Evolutionary conservation across 208 protist species (phyloP).

Genomic region (Novymonas esmeraldas): DNA sequence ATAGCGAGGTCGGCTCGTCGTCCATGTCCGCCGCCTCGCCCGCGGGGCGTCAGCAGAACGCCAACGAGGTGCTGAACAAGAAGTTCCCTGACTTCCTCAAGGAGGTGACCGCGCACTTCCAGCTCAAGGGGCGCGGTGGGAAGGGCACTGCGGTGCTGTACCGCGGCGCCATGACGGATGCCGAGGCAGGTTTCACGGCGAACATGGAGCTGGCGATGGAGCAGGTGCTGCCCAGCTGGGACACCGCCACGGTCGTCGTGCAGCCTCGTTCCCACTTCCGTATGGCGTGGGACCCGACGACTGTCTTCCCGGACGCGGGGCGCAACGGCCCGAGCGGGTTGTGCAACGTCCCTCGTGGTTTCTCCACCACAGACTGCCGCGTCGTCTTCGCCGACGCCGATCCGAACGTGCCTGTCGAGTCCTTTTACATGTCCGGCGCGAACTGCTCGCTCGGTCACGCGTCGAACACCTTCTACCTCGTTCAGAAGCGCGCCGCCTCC

Average conservation of each 20-base stretch:
- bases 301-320: slow-evolving; percentile 9
- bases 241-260: slow-evolving; percentile 46
- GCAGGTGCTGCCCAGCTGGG: slow-evolving; percentile 33
- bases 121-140: slow-evolving; percentile 18
- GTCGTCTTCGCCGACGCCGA: slow-evolving; percentile 32
- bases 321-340: slow-evolving; percentile 1
- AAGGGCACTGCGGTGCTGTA: slow-evolving; percentile 42
- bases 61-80: slow-evolving; percentile 46
- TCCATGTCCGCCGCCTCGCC: slow-evolving; percentile 9
- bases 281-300: slow-evolving; percentile 28
- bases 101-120: slow-evolving; percentile 38
- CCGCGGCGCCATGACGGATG: slow-evolving; percentile 51
- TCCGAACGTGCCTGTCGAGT: slow-evolving; percentile 15
- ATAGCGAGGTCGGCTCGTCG: slow-evolving; percentile 9
- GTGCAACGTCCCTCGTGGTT: slow-evolving; percentile 63
- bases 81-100: slow-evolving; percentile 46
- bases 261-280: slow-evolving; percentile 57
- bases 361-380: slow-evolving; percentile 28
- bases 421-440: slow-evolving; percentile 53
- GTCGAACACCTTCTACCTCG: slow-evolving; percentile 46
- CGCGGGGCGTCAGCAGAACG: slow-evolving; percentile 14
- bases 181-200: slow-evolving; percentile 39
- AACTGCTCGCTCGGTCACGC: slow-evolving; percentile 63
- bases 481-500: slow-evolving; percentile 23
- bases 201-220: slow-evolving; percentile 30